Conservation (phyloP, 140 eudicot genomes). For the Ambrosia hybrid region DNA sequence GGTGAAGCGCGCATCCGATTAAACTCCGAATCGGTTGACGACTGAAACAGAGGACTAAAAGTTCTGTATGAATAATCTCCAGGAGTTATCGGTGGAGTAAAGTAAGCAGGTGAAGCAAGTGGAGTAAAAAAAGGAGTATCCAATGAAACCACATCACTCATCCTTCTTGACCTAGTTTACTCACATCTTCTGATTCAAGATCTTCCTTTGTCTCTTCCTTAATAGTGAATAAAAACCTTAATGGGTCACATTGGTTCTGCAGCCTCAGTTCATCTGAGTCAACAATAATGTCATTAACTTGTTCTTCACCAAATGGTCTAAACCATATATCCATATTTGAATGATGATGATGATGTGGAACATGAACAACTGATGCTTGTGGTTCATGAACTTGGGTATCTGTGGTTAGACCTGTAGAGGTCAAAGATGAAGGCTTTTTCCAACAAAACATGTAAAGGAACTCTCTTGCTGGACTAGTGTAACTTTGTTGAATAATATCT, state of each 20-base stretch:
- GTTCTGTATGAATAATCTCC: slow-evolving; percentile 31
- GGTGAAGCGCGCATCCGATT: slow-evolving; percentile 66
- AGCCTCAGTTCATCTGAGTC: slow-evolving; percentile 21
- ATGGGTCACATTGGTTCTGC: slow-evolving; percentile 49
- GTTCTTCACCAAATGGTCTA: slow-evolving; percentile 38
- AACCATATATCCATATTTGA: slow-evolving; percentile 41
- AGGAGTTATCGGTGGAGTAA: slow-evolving; percentile 79
- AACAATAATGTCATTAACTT: slow-evolving; percentile 22
- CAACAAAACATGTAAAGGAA: slow-evolving; percentile 57
- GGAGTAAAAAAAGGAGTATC: slow-evolving; percentile 83
- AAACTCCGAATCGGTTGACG: slow-evolving; percentile 66
- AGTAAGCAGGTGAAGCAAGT: slow-evolving; percentile 59
- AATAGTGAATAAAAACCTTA: slow-evolving; percentile 82
- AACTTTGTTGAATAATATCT: slow-evolving; percentile 44
- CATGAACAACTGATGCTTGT: slow-evolving; percentile 16
- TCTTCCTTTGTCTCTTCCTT: slow-evolving; percentile 86
- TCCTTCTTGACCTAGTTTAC: slow-evolving; percentile 49
- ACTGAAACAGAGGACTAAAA: slow-evolving; percentile 56
- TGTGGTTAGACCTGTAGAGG: slow-evolving; percentile 42
- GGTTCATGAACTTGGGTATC: slow-evolving; percentile 58
- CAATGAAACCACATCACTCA: slow-evolving; percentile 50
- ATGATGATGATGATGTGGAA: slow-evolving; percentile 8
- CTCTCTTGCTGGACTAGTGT: slow-evolving; percentile 43
- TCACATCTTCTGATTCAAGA: slow-evolving; percentile 67
- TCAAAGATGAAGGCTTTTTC: slow-evolving; percentile 56